Evolutionary conservation across 306 rosid genomes (phyloP), one percentile per base, ranked within the genome.

Genomic region (Leucaena leucocephala): DNA sequence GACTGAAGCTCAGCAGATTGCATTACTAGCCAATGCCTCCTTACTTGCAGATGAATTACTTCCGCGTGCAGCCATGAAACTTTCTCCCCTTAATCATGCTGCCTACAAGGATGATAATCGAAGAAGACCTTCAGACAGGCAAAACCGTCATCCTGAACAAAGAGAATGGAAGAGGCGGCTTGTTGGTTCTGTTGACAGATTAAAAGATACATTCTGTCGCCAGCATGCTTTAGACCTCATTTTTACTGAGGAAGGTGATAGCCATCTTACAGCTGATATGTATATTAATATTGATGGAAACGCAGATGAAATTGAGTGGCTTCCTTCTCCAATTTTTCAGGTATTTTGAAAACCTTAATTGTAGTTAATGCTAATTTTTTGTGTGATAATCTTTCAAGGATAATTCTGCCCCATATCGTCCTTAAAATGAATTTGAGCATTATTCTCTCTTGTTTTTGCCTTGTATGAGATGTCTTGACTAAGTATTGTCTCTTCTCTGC

Each of bases 31-130:
- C 58, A 96, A 96, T 91, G 97, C 97, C 76, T 96, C 98, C 70
- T 85, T 96, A 72, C 83, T 96, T 80, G 90, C 99, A 1, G 98
- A 96, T 71, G 99, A 93, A 81, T 90, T 96, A 44, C 94, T 96
- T 65, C 99, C 99, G 36, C 98, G 99, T 54, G 98, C 96, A 46
- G 99, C 97, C 84, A 90, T 93, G 98, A 96, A 96, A 82, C 92
- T 96, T 76, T 61, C 97, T 85, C 93, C 97, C 11, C 44, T 82
- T 66, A 90, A 57, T 87, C 93, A 86, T 84, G 81, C 86, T 80
- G 63, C 85, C n/a, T 78, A 64, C 82, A 90, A 77, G 80, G 98
- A 90, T 71, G 98, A 93, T 78, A 84, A 77, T 64, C 93, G 94
- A 57, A 91, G 92, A 83, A 84, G 90, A 85, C 75, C 84, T 75